These are phyloP conservation scores for Candida vartiovaarae DNA, from an alignment of 805 yeast species.

Conservation along the genomic window DNA sequence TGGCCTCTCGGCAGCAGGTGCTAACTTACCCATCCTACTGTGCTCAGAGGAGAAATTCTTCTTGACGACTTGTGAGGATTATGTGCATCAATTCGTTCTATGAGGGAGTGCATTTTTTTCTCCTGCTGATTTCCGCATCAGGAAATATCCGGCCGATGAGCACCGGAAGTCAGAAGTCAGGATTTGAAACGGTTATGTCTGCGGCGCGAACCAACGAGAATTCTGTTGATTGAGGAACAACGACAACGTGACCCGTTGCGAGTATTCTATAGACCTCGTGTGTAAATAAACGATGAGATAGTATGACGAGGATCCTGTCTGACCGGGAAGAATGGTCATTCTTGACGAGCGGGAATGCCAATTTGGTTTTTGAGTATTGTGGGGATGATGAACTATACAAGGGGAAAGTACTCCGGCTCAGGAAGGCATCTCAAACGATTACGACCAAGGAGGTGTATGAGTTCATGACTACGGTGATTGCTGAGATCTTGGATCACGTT, in stretches of 20 bases:
- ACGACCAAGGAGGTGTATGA: conserved; percentile 11
- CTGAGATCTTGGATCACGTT: conserved; percentile 25
- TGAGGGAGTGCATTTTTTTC: not conserved
- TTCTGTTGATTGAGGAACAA: too few species aligned
- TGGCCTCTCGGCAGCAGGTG: conserved; percentile 24
- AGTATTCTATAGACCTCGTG: too few species aligned
- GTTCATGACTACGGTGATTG: conserved; percentile 5
- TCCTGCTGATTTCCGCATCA: not conserved
- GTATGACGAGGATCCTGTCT: not conserved
- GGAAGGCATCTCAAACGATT: conserved; percentile 19
- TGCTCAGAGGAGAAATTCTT: too few species aligned
- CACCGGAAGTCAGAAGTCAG: not conserved
- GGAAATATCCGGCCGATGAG: conserved; percentile 1
- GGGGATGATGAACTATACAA: conserved; percentile 29
- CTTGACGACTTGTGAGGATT: too few species aligned
- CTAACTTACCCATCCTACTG: conserved; percentile 8
- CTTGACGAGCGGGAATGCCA: conserved; percentile 45
- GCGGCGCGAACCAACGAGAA: too few species aligned
- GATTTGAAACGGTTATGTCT: too few species aligned
- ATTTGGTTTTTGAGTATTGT: conserved; percentile 34
- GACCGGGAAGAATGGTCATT: conserved; percentile 31
- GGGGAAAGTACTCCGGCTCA: conserved; percentile 26
- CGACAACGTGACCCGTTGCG: too few species aligned
- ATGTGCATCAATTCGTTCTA: too few species aligned
- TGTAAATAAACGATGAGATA: too few species aligned